phyloP scores from a whole-genome alignment of 2,329 filamentous ascomycete genomes.

The Colletotrichum truncatum region DNA sequence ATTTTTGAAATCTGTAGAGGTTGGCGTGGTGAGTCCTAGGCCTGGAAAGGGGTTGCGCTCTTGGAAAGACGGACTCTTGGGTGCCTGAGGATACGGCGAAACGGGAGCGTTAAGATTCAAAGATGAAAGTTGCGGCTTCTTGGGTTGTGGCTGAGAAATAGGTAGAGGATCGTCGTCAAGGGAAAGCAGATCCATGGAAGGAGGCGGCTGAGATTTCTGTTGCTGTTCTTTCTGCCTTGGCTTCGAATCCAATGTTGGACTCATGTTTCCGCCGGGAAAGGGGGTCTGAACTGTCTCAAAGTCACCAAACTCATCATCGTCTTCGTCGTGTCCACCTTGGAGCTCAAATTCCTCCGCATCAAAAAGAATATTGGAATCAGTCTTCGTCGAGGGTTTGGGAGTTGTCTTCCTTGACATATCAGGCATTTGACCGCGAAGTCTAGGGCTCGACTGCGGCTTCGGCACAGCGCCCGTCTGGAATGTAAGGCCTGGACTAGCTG shows the following conservation, averaged over 20 bases:
- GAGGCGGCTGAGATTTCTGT: slow-evolving; percentile 28
- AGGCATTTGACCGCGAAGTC: slow-evolving; percentile 11
- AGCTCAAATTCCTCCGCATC: slow-evolving; percentile 68
- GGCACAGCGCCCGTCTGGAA: slow-evolving; percentile 1
- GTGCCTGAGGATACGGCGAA: slow-evolving; percentile 54
- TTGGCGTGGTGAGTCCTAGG: slow-evolving; percentile 55
- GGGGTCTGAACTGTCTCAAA: slow-evolving; percentile 58
- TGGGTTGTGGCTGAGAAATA: slow-evolving; percentile 37
- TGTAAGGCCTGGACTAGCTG: neutral
- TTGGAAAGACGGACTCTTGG: slow-evolving; percentile 62
- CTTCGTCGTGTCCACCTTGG: slow-evolving; percentile 47
- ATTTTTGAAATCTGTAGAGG: slow-evolving; percentile 41
- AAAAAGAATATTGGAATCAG: slow-evolving; percentile 69
- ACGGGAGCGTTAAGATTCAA: slow-evolving; percentile 40
- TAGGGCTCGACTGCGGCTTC: slow-evolving; percentile 35
- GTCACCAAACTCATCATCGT: slow-evolving; percentile 66
- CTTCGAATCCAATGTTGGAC: slow-evolving; percentile 20
- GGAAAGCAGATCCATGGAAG: slow-evolving; percentile 52
- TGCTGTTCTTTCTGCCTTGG: slow-evolving; percentile 33
- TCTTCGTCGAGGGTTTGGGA: neutral
- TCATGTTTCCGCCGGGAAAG: slow-evolving; percentile 10
- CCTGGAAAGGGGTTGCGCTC: slow-evolving; percentile 63
- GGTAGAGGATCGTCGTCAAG: slow-evolving; percentile 40
- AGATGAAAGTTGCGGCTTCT: slow-evolving; percentile 43
- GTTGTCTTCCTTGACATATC: neutral